These are phyloP conservation scores for Pichia membranifaciens DNA, from an alignment of 805 yeast species.

Conservation along the genomic window DNA sequence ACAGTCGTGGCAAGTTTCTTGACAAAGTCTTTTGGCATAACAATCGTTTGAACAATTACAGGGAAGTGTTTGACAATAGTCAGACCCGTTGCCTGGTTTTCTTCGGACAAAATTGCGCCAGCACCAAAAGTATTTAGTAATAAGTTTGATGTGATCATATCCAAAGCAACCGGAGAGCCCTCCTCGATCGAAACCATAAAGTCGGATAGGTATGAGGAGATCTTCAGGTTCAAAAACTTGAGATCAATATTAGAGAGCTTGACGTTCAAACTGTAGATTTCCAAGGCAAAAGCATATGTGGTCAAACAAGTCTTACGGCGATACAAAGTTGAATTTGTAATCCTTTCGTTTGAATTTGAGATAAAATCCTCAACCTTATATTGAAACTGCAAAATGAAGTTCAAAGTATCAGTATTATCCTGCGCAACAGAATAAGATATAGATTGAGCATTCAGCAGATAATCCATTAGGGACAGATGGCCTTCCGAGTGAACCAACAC, in stretches of 20 bases:
- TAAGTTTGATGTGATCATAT: constrained; percentile 43
- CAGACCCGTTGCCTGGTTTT: constrained; percentile 38
- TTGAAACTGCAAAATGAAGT: constrained; percentile 16
- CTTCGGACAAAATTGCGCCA: constrained; percentile 28
- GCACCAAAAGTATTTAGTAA: constrained; percentile 34
- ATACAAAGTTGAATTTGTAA: constrained; percentile 21
- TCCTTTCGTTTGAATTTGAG: constrained; percentile 21
- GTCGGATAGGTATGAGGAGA: constrained; percentile 42
- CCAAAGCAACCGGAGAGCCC: constrained; percentile 47
- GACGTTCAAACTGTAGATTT: constrained; percentile 55
- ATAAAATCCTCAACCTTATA: constrained; percentile 21
- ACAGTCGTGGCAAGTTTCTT: constrained; percentile 49
- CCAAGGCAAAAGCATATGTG: constrained; percentile 36
- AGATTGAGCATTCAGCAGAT: constrained; percentile 15
- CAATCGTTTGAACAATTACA: constrained; percentile 49
- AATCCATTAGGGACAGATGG: constrained; percentile 13
- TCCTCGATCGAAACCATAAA: constrained; percentile 24
- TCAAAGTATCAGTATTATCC: constrained; percentile 15
- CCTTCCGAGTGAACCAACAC: constrained; percentile 13
- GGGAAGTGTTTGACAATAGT: constrained; percentile 35
- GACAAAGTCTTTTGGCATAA: constrained; percentile 43
- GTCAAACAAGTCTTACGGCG: constrained; percentile 25
- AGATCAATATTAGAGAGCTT: constrained; percentile 40
- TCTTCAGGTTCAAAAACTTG: constrained; percentile 38
- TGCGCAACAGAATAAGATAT: constrained; percentile 8